Conservation (phyloP, 1,284 basidiomycete species). For the Chalciporus sp. region DNA sequence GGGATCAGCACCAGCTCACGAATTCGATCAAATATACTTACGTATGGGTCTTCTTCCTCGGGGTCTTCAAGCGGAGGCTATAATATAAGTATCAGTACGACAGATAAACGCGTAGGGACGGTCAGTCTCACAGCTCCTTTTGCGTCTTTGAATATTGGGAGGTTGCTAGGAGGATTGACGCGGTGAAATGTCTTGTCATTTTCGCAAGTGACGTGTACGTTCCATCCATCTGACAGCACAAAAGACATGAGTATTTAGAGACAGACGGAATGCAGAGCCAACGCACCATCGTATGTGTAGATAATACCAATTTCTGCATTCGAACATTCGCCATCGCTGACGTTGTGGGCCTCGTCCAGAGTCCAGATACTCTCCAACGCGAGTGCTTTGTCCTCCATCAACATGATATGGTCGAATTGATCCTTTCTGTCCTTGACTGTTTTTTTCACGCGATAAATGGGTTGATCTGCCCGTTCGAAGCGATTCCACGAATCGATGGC, state of each 20-base stretch:
- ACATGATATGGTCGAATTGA: constrained; percentile 14
- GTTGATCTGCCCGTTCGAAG: constrained; percentile 20
- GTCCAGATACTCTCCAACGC: constrained; percentile 36
- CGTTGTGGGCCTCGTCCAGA: constrained; percentile 23
- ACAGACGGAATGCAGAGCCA: not conserved
- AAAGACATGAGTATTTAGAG: not conserved
- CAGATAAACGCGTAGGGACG: not conserved
- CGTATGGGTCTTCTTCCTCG: not conserved
- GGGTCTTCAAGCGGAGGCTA: constrained; percentile 27
- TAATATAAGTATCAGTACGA: constrained; percentile 1
- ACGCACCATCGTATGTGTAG: constrained; percentile 34
- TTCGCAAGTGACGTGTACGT: constrained; percentile 24
- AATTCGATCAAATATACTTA: not conserved
- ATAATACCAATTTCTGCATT: constrained; percentile 35
- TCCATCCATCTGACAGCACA: constrained; percentile 24
- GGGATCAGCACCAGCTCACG: not conserved
- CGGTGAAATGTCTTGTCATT: constrained; percentile 12
- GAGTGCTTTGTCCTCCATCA: constrained; percentile 29
- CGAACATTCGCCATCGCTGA: constrained; percentile 30
- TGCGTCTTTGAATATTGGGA: constrained; percentile 20
- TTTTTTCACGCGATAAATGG: constrained; percentile 26
- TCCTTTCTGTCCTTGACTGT: constrained; percentile 14
- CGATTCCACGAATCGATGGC: constrained; percentile 19
- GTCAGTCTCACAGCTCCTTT: constrained; percentile 21
- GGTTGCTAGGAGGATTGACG: constrained; percentile 7